These are phyloP conservation scores for Plantago ovata DNA, from an alignment of 257 asterid species.

Conservation along the genomic window DNA sequence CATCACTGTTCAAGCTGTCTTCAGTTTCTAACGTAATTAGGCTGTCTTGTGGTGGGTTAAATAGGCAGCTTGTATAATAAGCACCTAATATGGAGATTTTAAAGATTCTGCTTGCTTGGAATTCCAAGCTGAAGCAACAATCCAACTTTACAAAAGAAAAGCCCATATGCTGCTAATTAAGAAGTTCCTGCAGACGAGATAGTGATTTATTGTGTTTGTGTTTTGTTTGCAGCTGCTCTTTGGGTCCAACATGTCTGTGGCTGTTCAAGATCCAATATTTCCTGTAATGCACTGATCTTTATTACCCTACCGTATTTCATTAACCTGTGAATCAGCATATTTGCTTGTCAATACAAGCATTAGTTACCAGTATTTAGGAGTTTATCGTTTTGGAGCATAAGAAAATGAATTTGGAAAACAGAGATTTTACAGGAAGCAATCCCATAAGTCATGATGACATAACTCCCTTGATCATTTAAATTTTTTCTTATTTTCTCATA, in stretches of 20 bases:
- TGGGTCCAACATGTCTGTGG: slow-evolving; percentile 69
- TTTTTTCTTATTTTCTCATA: neutral
- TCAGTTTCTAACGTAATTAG: too few species aligned
- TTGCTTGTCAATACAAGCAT: neutral
- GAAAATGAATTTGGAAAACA: neutral
- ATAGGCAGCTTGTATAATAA: too few species aligned
- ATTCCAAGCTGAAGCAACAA: too few species aligned
- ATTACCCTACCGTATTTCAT: neutral
- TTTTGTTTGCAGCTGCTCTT: slow-evolving; percentile 61
- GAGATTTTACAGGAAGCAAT: neutral
- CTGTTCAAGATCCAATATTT: slow-evolving; percentile 80
- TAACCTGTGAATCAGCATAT: neutral
- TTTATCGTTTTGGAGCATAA: neutral
- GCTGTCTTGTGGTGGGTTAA: too few species aligned
- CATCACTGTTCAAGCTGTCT: too few species aligned
- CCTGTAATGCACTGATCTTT: slow-evolving; percentile 49
- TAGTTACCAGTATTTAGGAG: neutral
- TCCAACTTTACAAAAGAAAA: too few species aligned
- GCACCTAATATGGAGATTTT: too few species aligned
- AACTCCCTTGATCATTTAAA: neutral
- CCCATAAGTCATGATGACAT: neutral
- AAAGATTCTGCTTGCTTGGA: too few species aligned
- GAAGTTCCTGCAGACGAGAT: neutral
- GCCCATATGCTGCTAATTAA: too few species aligned
- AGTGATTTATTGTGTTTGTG: slow-evolving; percentile 8